Evolutionary conservation across 495 filamentous ascomycete species (phyloP).

Genomic region (Cryomyces minteri): DNA sequence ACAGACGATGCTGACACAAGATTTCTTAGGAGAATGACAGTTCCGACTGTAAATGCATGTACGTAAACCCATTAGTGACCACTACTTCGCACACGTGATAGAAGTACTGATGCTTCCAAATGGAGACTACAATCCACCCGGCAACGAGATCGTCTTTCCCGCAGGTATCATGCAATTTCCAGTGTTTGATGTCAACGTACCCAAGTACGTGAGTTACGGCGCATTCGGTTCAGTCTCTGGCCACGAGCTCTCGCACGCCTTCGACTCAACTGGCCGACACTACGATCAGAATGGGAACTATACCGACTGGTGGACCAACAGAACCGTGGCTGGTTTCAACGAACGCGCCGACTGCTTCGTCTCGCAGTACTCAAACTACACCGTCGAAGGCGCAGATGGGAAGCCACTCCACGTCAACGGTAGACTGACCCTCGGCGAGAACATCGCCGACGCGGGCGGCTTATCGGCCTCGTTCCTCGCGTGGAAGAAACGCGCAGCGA

Average conservation of each 20-base stretch:
- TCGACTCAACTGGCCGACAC: slow-evolving; percentile 49
- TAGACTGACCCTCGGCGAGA: slow-evolving; percentile 49
- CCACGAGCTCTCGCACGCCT: slow-evolving; percentile 59
- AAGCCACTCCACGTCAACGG: slow-evolving; percentile 50
- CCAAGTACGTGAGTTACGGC: slow-evolving; percentile 43
- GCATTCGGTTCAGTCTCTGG: slow-evolving; percentile 53
- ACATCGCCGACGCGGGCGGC: slow-evolving; percentile 61
- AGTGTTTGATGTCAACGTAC: no score
- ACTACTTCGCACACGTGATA: no score
- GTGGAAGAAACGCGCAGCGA: slow-evolving; percentile 40
- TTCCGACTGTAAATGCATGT: no score
- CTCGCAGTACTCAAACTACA: slow-evolving; percentile 47
- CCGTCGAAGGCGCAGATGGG: slow-evolving; percentile 33
- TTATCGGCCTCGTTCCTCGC: slow-evolving; percentile 44
- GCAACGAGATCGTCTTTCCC: no score
- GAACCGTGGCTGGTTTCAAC: slow-evolving; percentile 42
- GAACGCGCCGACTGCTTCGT: slow-evolving; percentile 51
- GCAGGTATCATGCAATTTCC: no score
- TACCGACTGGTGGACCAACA: slow-evolving; percentile 52
- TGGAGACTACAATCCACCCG: no score
- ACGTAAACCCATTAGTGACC: no score
- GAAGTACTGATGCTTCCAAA: no score
- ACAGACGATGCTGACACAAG: no score
- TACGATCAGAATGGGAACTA: slow-evolving; percentile 49
- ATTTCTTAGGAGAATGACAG: no score